Base-by-base conservation (phyloP, 2,329 filamentous ascomycete genomes). In the Knoxdaviesia proteae region DNA sequence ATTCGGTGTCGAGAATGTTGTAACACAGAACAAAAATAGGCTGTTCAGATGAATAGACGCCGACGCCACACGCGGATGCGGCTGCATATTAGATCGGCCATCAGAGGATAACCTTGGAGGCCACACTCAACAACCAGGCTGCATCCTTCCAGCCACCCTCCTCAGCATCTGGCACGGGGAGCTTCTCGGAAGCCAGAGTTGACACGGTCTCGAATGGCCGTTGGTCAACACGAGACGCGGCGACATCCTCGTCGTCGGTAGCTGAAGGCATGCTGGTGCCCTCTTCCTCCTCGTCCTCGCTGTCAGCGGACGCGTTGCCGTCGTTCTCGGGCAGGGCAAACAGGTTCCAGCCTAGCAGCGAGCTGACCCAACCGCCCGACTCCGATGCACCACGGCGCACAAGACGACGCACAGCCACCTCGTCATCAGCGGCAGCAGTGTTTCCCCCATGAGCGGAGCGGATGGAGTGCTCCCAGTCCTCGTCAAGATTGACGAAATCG, bases 81-180 rank as follows among this genome's bases (percentile, higher is more conserved):
- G 32, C 10, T 20, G 10, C 29, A 33, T 4, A n/a, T 8, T 6
- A 6, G 6, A 11, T 40, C 5, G 7, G 33, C 9, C 31, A 43
- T 61, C 57, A 75, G 47, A 76, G 62, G 49, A 77, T 59, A 38
- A 77, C 69, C 51, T 73, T 76, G 31, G 68, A 67, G 7, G 74
- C 76, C 47, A 80, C 73, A 48, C 67, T 76, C 44, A 80, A 56
- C 39, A 81, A 56, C 77, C 76, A 81, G 10, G 74, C 74, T 31
- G 74, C 76, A 55, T 80, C 77, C 45, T 71, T 66, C 76, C 75
- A 80, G 6, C 68, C 68, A 10, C 71, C 73, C 38, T 71, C 67
- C 42, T 77, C 66, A 6, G 63, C 59, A 37, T 64, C 65, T 41
- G 61, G 60, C 7, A 63, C 60, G 33, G 53, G 69, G 53, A 75